A percentile compares a stretch with the other conserved stretches of the same genome.
phyloP scores from a whole-genome alignment of 2,329 filamentous ascomycete genomes.

The Diaporthe amygdali region DNA sequence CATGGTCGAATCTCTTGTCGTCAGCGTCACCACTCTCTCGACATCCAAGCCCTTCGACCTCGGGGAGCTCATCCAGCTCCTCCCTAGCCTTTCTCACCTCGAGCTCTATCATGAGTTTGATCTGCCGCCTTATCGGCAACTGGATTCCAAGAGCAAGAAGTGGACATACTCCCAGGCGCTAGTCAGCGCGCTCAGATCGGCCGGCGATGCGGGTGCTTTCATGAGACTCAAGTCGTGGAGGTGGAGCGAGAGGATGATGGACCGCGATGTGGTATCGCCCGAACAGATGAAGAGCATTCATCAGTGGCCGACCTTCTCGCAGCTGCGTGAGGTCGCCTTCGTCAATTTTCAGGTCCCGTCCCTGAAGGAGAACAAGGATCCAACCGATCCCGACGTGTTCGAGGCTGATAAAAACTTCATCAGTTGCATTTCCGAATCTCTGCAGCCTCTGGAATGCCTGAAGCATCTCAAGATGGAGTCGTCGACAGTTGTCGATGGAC shows the following conservation, averaged over 20 bases:
- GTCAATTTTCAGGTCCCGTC: slow-evolving; percentile 68
- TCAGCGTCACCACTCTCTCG: slow-evolving; percentile 69
- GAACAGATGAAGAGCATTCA: slow-evolving; percentile 60
- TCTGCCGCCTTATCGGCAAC: slow-evolving; percentile 66
- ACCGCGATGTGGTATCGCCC: slow-evolving; percentile 49
- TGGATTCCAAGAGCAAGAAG: slow-evolving; percentile 57
- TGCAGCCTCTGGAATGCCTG: slow-evolving; percentile 63
- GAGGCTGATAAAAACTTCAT: slow-evolving; percentile 38
- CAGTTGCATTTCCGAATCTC: slow-evolving; percentile 49
- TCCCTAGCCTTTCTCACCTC: slow-evolving; percentile 72
- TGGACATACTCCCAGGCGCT: slow-evolving; percentile 74
- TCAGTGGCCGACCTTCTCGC: slow-evolving; percentile 57
- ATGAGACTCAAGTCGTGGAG: slow-evolving; percentile 60
- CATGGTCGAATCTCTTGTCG: slow-evolving; percentile 72
- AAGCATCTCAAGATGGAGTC: slow-evolving; percentile 75
- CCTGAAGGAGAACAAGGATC: slow-evolving; percentile 43
- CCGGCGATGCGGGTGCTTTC: slow-evolving; percentile 37
- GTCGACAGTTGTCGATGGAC: slow-evolving; percentile 72
- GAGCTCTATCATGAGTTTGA: slow-evolving; percentile 76
- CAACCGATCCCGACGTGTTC: slow-evolving; percentile 46
- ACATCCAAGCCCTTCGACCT: slow-evolving; percentile 54
- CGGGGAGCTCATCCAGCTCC: slow-evolving; percentile 60
- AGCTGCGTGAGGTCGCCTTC: slow-evolving; percentile 61
- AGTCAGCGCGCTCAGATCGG: slow-evolving; percentile 65
- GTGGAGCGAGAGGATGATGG: slow-evolving; percentile 63